Evolutionary conservation across 2,329 filamentous ascomycete species (phyloP), one percentile per base, ranked within the genome.

Genomic region (Simplicillium sp.): DNA sequence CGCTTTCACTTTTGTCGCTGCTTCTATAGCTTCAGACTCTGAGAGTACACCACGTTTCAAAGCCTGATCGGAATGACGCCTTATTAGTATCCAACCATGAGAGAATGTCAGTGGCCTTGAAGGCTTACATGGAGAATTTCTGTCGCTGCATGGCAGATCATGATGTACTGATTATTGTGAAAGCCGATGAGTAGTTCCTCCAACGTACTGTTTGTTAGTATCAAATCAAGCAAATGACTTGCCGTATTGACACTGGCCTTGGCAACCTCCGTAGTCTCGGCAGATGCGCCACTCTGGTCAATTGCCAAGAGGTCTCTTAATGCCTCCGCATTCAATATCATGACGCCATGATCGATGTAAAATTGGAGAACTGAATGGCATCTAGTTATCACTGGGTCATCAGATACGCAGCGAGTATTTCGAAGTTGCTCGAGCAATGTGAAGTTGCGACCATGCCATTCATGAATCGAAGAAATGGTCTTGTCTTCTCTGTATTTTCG

Each of bases 121-220:
- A 25, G 6, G 5, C 44, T 34, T n/a, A 45, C 43, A 31, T 43
- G 45, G 2, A 44, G 31, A 11, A 54, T 48, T 42, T 54, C 52
- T 1, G 50, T 50, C 11, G 46, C 49, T 3, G 51, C 50, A 29
- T 54, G 52, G 37, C 46, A 51, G n/a, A 53, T 46, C 47, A 51
- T 53, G 17, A 52, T 52, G 7, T 51, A 44, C 25, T 52, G 49
- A 36, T 54, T 54, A 40, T 53, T 54, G 34, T 54, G 50, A 37
- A 48, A 48, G 6, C 52, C 52, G 7, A 52, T 28, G 38, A 44
- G 43, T 8, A 52, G 38, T 7, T 54, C 48, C 0, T 38, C 32
- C 32, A 53, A 16, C 5, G 43, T 28, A 3, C 34, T 31, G 33
- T 53, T 40, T 20, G 45, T 37, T 20, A 51, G 48, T 35, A 46